Percentiles rank a stretch among this genome's conserved stretches.
These are phyloP conservation scores for Rhypophila decipiens DNA, from an alignment of 495 filamentous ascomycete species.

Conservation along the genomic window DNA sequence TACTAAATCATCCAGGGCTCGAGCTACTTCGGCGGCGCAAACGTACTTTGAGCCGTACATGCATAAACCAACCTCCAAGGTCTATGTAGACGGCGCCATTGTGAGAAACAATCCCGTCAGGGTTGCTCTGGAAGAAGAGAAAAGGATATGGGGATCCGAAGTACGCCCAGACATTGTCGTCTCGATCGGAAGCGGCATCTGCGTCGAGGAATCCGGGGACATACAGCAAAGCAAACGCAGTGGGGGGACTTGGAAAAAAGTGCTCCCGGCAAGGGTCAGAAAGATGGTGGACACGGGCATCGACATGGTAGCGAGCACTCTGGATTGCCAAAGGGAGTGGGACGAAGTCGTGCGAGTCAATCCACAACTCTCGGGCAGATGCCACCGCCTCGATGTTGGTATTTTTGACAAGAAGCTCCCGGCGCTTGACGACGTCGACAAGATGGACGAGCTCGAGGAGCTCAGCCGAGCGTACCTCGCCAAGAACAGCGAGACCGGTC, in stretches of 20 bases:
- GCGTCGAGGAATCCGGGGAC: slow-evolving; percentile 2
- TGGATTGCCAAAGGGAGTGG: slow-evolving; percentile 18
- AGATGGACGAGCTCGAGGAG: slow-evolving; percentile 1
- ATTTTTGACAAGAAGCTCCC: slow-evolving; percentile 16
- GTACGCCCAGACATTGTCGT: slow-evolving; percentile 9
- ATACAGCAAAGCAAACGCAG: neutral
- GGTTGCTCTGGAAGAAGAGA: slow-evolving; percentile 2
- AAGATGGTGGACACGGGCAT: slow-evolving; percentile 9
- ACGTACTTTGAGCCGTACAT: slow-evolving; percentile 39
- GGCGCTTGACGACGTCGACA: slow-evolving; percentile 19
- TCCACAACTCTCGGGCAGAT: slow-evolving; percentile 7
- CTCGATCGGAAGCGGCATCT: slow-evolving; percentile 10
- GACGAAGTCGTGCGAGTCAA: slow-evolving; percentile 6
- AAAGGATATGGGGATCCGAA: slow-evolving; percentile 6
- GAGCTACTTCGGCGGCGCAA: slow-evolving; percentile 44
- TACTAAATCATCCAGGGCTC: slow-evolving; percentile 20
- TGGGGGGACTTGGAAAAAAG: neutral
- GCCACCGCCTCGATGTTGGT: slow-evolving; percentile 21
- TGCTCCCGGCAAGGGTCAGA: slow-evolving; percentile 1
- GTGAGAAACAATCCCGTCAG: slow-evolving; percentile 10
- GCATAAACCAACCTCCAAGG: slow-evolving; percentile 1
- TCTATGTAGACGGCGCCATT: slow-evolving; percentile 8
- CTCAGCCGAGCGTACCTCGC: neutral
- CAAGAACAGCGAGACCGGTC: neutral
- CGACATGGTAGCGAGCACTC: slow-evolving; percentile 7